Base-by-base conservation (phyloP, 192 early-diverging fungal genomes). In the Entomortierella beljakovae region DNA sequence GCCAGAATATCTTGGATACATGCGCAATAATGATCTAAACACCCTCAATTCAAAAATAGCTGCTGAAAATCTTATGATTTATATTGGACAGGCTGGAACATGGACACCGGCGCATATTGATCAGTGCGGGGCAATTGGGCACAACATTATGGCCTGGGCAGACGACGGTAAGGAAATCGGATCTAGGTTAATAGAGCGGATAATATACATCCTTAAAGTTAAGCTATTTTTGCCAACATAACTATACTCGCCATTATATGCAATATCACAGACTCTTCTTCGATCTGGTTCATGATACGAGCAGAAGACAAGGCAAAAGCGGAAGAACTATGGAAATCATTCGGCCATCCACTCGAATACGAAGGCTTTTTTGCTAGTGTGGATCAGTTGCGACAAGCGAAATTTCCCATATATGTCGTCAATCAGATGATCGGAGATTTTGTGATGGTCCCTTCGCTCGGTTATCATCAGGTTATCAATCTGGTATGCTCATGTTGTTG, bases 81-180 rank as follows among this genome's bases (percentile, higher is more conserved):
- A 79, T 34, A 69, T 79, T 32, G 75, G 75, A 22, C 62, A 64
- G 53, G 67, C 61, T 52, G 75, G 75, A 15, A 79, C 75, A 20
- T 79, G 75, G 75, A 79, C 75, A n/a, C 75, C 75, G 1, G 60
- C 67, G 4, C 75, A 79, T 43, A 48, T 79, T 18, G 75, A 79
- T 38, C 75, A 79, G 13, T 79, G 75, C 15, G 75, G 75, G 28
- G 75, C 75, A 35, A 79, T 79, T 16, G 75, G 75, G 3, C 75
- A 79, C 35, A 79, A 79, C 29, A 55, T 79, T 40, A 79, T 79
- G 75, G 46, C 68, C 11, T 79, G 75, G 75, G 75, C 75, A 22
- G 68, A 60, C 22, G 46, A 65, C 13, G 75, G 75, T 79, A 64
- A 2, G 20, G 16, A 37, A 26, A 18, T 22, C 10, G n/a, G n/a